phyloP scores from a whole-genome alignment of 2,329 filamentous ascomycete species.

The Tolypocladium pustulatum region DNA sequence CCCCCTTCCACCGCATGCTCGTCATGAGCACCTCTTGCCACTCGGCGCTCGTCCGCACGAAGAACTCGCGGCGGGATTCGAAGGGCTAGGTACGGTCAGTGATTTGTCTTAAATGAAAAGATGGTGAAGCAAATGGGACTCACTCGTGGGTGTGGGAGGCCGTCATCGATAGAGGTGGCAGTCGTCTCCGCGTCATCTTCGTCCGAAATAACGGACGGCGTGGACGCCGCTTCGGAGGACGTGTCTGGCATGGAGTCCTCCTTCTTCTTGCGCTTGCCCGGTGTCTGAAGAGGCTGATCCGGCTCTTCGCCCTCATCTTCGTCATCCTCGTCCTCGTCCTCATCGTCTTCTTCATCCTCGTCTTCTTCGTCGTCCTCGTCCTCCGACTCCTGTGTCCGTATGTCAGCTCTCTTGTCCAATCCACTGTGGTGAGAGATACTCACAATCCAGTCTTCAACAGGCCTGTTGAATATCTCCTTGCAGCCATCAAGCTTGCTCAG shows the following conservation, averaged over 20 bases:
- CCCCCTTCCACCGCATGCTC: constrained; percentile 56
- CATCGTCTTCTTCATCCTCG: constrained; percentile 50
- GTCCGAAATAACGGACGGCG: constrained; percentile 19
- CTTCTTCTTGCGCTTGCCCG: constrained; percentile 48
- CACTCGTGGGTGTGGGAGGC: constrained; percentile 59
- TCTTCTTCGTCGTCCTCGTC: constrained; percentile 49
- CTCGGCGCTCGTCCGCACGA: constrained; percentile 71
- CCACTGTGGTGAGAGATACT: constrained; percentile 14
- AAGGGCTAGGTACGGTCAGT: constrained; percentile 53
- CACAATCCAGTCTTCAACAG: constrained; percentile 75
- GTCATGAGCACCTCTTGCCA: constrained; percentile 87
- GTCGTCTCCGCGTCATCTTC: constrained; percentile 37
- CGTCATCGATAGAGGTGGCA: constrained; percentile 55
- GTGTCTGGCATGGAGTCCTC: constrained; percentile 30
- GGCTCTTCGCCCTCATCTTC: constrained; percentile 41
- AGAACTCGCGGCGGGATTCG: constrained; percentile 86
- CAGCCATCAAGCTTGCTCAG: constrained; percentile 92
- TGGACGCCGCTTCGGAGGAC: constrained; percentile 21
- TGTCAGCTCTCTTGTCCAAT: constrained; percentile 5
- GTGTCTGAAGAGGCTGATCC: constrained; percentile 33
- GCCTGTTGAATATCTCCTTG: constrained; percentile 78
- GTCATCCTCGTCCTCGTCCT: constrained; percentile 43
- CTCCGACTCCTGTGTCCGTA: constrained; percentile 38
- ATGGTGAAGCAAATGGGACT: constrained; percentile 6
- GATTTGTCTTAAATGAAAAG: background rate